These are phyloP conservation scores for Capsicum chinense DNA, from an alignment of 257 asterid genomes.

Conservation along the genomic window DNA sequence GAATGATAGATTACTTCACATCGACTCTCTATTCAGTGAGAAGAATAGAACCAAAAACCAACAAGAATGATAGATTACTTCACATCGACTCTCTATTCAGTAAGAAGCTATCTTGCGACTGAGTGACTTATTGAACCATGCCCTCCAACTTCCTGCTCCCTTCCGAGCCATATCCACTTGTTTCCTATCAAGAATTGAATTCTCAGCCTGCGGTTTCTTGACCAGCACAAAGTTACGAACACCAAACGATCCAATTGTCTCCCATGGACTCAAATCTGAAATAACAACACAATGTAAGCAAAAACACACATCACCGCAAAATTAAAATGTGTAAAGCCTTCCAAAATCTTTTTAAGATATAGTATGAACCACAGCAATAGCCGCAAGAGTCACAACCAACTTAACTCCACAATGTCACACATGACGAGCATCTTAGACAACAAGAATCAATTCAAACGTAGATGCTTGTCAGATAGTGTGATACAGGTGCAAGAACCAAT, in stretches of 20 bases:
- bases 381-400: not conserved
- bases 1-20: not conserved
- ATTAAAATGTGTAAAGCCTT: not conserved
- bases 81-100: slow-evolving; percentile 33
- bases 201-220: slow-evolving; percentile 72
- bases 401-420: not conserved
- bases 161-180: slow-evolving; percentile 50
- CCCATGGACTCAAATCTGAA: slow-evolving; percentile 86
- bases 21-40: slow-evolving; percentile 49
- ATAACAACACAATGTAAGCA: not conserved
- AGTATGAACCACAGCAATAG: not conserved
- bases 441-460: not conserved
- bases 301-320: not conserved
- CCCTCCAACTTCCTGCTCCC: slow-evolving; percentile 60
- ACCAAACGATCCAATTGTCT: slow-evolving; percentile 80
- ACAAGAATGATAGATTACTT: not conserved
- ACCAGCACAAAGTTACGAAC: slow-evolving; percentile 83
- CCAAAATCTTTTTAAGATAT: not conserved
- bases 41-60: slow-evolving; percentile 26
- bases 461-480: not conserved
- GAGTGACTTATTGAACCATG: slow-evolving; percentile 85
- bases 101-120: slow-evolving; percentile 66
- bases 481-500: not conserved
- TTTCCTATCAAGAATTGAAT: slow-evolving; percentile 40
- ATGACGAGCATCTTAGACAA: not conserved